Evolutionary conservation across 768 basidiomycete genomes (phyloP).

Genomic region (Suillus subalutaceus): DNA sequence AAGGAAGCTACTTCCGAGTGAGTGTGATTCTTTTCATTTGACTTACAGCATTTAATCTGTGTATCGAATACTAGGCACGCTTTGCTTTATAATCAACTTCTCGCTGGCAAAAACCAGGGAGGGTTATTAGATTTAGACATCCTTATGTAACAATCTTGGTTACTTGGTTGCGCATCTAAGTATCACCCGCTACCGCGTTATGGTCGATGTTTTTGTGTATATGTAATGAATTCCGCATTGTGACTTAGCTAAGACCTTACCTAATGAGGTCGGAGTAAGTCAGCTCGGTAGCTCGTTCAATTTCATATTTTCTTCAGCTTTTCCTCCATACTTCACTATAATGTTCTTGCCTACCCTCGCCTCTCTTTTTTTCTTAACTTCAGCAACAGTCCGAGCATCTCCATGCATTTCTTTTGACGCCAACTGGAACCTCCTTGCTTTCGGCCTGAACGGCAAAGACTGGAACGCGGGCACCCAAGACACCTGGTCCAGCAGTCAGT

Average conservation of each 20-base stretch:
- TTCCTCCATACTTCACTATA: constrained; percentile 20
- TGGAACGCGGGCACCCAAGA: constrained; percentile 76
- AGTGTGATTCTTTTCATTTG: constrained; percentile 11
- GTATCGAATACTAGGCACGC: constrained; percentile 18
- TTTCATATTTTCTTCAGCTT: not conserved
- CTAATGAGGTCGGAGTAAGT: not conserved
- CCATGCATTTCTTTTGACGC: constrained; percentile 82
- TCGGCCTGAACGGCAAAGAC: constrained; percentile 84
- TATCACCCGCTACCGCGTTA: no score
- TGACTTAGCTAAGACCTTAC: not conserved
- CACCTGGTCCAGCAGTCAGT: constrained; percentile 63
- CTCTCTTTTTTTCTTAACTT: constrained; percentile 55
- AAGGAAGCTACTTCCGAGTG: constrained; percentile 39
- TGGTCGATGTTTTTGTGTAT: no score
- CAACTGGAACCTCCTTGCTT: constrained; percentile 82
- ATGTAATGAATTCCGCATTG: not conserved
- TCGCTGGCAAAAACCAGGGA: not conserved
- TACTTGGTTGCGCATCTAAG: not conserved
- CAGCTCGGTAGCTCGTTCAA: not conserved
- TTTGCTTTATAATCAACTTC: constrained; percentile 15
- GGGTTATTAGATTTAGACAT: not conserved
- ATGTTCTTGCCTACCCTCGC: constrained; percentile 46
- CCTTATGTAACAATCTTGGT: no score
- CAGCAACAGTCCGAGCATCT: constrained; percentile 38
- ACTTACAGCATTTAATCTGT: not conserved